Base-by-base conservation (phyloP, 306 rosid genomes). In the Inga oerstediana region DNA sequence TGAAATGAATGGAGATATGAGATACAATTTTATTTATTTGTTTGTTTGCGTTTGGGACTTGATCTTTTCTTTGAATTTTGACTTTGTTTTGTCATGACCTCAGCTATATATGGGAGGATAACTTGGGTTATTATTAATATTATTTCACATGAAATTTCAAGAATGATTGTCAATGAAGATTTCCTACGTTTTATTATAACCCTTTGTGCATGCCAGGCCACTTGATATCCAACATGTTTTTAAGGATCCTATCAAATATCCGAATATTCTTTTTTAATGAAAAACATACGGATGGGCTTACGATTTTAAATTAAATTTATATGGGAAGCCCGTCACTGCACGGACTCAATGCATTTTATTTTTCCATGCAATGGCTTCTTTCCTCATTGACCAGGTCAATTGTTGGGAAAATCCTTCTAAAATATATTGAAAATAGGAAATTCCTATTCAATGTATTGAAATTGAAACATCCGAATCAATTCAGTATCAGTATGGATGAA, bases 1-100 rank as follows among this genome's bases (percentile, higher is more conserved):
- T 65, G 70, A 64, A 64, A 58, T 58, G 65, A 30, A 65, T 30
- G 70, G 43, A 30, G 19, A 65, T 14, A 65, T 10, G 1, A 30
- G 5, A 27, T 61, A 61, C 2, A 4, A 61, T 3, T 54, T 54
- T 17, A 49, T 14, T 14, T 49, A 12, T 52, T 16, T 56, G n/a
- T n/a, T n/a, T 8, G n/a, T 9, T 58, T 58, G 30, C 65, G 13
- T 1, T 2, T 58, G 30, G 39, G 39, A 62, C 69, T 27, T 15
- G 72, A n/a, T 20, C 45, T 69, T 69, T 39, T 69, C 49, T 39
- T 69, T 69, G 74, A 69, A 39, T 20, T 39, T 39, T 69, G 74
- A 70, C 74, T 70, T 70, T 44, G 52, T 2, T 70, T 67, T 35
- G 14, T 2, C 8, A 6, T 70, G 32, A 70, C 32, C 51, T 41